phyloP scores from a whole-genome alignment of 1,284 basidiomycete species.

The Trichosporon asahii region DNA sequence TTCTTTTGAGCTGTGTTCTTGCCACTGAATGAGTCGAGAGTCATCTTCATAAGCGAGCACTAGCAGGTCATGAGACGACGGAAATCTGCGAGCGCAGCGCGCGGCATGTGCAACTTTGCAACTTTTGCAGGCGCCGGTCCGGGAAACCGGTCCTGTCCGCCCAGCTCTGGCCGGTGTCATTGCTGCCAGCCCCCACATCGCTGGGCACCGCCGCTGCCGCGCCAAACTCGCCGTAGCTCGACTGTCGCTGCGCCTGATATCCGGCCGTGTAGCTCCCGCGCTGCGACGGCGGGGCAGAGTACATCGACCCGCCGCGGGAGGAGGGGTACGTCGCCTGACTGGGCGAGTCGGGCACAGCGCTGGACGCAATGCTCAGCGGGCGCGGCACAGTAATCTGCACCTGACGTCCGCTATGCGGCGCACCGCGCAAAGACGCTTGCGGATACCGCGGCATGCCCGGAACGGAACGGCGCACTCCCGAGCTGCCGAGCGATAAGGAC shows the following conservation, averaged over 20 bases:
- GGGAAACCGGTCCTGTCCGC: too few species aligned
- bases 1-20: too few species aligned
- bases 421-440: conserved; percentile 11
- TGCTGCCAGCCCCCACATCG: too few species aligned
- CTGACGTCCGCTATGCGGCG: conserved; percentile 18
- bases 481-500: conserved; percentile 8
- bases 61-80: too few species aligned
- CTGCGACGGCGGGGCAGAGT: background rate
- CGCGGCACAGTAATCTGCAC: conserved; percentile 19
- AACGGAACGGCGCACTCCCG: background rate
- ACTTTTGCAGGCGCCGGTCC: too few species aligned
- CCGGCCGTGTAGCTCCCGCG: conserved; percentile 1
- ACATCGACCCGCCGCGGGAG: background rate
- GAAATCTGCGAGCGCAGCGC: too few species aligned
- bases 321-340: background rate
- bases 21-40: too few species aligned
- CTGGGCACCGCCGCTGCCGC: background rate
- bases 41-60: too few species aligned
- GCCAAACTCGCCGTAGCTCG: conserved; percentile 14
- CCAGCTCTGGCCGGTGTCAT: too few species aligned
- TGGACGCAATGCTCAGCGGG: conserved; percentile 15
- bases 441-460: background rate
- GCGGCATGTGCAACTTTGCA: too few species aligned
- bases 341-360: background rate
- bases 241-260: background rate